Conservation (phyloP, 495 filamentous ascomycete genomes). For the Hypoxylon lienhwacheense region DNA sequence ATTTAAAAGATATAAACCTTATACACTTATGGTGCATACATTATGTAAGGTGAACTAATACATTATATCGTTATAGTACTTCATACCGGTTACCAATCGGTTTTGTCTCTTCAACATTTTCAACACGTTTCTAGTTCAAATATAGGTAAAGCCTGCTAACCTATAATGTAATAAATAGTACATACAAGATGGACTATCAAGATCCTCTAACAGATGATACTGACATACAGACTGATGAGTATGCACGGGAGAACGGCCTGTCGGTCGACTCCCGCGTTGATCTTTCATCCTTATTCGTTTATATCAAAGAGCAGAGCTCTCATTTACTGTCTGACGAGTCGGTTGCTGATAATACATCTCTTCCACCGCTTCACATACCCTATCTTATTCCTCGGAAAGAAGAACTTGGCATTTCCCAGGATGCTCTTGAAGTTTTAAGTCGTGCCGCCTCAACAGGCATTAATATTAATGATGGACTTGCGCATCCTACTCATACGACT, state of each 20-base stretch:
- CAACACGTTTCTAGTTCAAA: too few relatives aligned
- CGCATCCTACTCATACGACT: slow-evolving; percentile 1
- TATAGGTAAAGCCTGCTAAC: too few relatives aligned
- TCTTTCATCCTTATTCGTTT: slow-evolving; percentile 11
- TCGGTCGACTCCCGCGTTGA: slow-evolving; percentile 40
- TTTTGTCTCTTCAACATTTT: too few relatives aligned
- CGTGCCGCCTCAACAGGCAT: slow-evolving; percentile 22
- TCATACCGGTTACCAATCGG: too few relatives aligned
- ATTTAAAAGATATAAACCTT: too few relatives aligned
- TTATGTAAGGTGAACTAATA: too few relatives aligned
- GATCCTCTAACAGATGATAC: slow-evolving; percentile 12
- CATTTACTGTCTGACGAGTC: neutral
- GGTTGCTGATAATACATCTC: slow-evolving; percentile 24
- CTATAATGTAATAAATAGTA: too few relatives aligned
- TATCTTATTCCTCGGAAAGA: slow-evolving; percentile 27
- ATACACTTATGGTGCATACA: too few relatives aligned
- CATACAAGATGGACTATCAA: slow-evolving; percentile 4
- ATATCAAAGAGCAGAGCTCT: slow-evolving; percentile 10
- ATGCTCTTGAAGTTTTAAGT: slow-evolving; percentile 31
- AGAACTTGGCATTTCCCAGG: slow-evolving; percentile 32
- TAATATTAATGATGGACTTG: slow-evolving; percentile 13
- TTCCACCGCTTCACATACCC: slow-evolving; percentile 34
- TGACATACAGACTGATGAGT: slow-evolving; percentile 38
- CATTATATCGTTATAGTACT: too few relatives aligned
- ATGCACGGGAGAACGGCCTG: slow-evolving; percentile 47